These are phyloP conservation scores for Gloeopeniophorella convolvens DNA, from an alignment of 768 basidiomycete genomes.

Conservation along the genomic window DNA sequence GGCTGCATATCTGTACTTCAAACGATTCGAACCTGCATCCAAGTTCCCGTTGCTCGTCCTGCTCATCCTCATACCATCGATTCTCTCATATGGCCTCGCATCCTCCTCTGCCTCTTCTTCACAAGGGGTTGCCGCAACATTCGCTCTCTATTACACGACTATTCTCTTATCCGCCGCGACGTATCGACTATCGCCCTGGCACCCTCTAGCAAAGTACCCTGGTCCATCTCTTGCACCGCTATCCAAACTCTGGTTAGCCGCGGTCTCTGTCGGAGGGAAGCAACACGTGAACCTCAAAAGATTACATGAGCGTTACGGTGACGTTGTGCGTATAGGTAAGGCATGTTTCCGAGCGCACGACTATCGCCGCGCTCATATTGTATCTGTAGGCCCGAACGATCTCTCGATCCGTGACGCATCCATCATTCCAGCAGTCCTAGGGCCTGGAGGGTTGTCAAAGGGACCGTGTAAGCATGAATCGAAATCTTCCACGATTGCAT, in stretches of 20 bases:
- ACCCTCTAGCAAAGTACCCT: conserved; percentile 31
- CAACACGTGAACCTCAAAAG: conserved; percentile 27
- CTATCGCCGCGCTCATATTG: conserved; percentile 25
- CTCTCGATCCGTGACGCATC: no score
- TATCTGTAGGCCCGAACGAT: no score
- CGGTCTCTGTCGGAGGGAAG: conserved; percentile 21
- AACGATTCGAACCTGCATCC: no score
- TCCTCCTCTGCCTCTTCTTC: no score
- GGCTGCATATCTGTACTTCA: no score
- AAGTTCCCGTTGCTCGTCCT: no score
- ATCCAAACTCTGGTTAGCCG: conserved; percentile 26
- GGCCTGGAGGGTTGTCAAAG: conserved; percentile 36
- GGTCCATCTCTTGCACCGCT: conserved; percentile 28
- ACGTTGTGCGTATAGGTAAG: conserved; percentile 33
- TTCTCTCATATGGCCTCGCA: no score
- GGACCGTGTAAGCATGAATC: conserved; percentile 28
- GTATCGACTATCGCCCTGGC: no score
- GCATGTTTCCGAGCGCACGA: not conserved
- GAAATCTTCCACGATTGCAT: not conserved
- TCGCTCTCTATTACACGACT: no score
- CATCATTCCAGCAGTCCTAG: conserved; percentile 31
- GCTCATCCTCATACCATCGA: no score
- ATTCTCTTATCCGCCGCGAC: no score
- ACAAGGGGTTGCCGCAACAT: no score
- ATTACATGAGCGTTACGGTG: conserved; percentile 34